Percentiles rank a stretch among this genome's conserved stretches.
Conservation (phyloP, 306 rosid species). For the Vigna reflexopilosa region DNA sequence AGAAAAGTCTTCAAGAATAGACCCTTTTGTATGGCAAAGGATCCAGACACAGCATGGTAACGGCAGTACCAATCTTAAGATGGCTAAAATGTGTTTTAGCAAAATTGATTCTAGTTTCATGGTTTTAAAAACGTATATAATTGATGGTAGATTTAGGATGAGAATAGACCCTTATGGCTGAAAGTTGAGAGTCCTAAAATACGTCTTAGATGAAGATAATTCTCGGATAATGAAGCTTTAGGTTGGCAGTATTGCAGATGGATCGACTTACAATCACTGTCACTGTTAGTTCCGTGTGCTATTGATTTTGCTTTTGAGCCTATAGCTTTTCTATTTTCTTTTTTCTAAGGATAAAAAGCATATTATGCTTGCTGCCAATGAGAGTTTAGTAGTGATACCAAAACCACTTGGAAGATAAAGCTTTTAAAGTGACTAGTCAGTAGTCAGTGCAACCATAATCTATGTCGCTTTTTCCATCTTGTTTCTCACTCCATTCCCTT, state of each 20-base stretch:
- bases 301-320: slow-evolving; percentile 13
- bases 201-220: neutral
- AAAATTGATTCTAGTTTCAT: too few relatives aligned
- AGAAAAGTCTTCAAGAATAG: slow-evolving; percentile 77
- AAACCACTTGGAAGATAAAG: slow-evolving; percentile 60
- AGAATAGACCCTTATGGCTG: neutral
- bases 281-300: slow-evolving; percentile 20
- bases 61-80: neutral
- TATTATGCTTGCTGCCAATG: slow-evolving; percentile 43
- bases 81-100: too few relatives aligned
- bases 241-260: too few relatives aligned
- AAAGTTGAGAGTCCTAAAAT: neutral
- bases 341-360: slow-evolving; percentile 32
- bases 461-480: slow-evolving; percentile 39
- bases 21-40: slow-evolving; percentile 65
- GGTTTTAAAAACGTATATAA: neutral
- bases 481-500: slow-evolving; percentile 42
- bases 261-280: slow-evolving; percentile 32
- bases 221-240: neutral
- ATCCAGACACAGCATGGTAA: slow-evolving; percentile 90
- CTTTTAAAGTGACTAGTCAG: slow-evolving; percentile 35
- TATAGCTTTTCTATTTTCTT: slow-evolving; percentile 30
- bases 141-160: neutral
- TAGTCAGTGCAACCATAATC: slow-evolving; percentile 24
- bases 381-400: slow-evolving; percentile 65